A percentile compares a stretch with the other conserved stretches of the same genome.
These are phyloP conservation scores for Exophiala sp. DNA, from an alignment of 2,329 filamentous ascomycete genomes.

Conservation along the genomic window DNA sequence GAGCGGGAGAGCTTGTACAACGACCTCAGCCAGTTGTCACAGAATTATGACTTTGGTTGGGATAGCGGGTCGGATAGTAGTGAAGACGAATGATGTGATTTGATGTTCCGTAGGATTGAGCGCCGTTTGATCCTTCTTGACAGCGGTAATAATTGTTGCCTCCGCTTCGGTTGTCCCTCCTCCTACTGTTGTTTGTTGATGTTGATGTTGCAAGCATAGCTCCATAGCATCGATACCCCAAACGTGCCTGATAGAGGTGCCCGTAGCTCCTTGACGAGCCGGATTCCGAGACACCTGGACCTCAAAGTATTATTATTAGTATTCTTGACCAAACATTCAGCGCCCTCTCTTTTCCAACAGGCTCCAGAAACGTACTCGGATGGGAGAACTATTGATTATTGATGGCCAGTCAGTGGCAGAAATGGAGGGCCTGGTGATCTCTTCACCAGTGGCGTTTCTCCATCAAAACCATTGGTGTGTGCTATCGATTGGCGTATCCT, in stretches of 20 bases:
- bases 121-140: neutral
- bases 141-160: too few relatives aligned
- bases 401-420: neutral
- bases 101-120: neutral
- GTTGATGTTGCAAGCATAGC: too few relatives aligned
- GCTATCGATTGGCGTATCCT: neutral
- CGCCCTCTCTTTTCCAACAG: too few relatives aligned
- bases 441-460: neutral
- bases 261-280: too few relatives aligned
- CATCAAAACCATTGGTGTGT: neutral
- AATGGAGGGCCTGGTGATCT: neutral
- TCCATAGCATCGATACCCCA: too few relatives aligned
- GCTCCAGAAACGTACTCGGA: neutral
- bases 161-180: too few relatives aligned
- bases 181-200: too few relatives aligned
- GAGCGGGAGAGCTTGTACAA: constrained; percentile 81
- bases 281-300: too few relatives aligned
- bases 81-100: constrained; percentile 34
- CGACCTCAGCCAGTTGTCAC: constrained; percentile 71
- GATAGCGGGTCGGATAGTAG: constrained; percentile 37
- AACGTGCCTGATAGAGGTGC: too few relatives aligned
- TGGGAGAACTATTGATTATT: neutral
- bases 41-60: constrained; percentile 62
- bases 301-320: too few relatives aligned
- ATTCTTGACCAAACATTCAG: too few relatives aligned